Percentiles rank a stretch among this genome's conserved stretches.
Conservation (phyloP, 1,284 basidiomycete genomes). For the Vanrija humicola region DNA sequence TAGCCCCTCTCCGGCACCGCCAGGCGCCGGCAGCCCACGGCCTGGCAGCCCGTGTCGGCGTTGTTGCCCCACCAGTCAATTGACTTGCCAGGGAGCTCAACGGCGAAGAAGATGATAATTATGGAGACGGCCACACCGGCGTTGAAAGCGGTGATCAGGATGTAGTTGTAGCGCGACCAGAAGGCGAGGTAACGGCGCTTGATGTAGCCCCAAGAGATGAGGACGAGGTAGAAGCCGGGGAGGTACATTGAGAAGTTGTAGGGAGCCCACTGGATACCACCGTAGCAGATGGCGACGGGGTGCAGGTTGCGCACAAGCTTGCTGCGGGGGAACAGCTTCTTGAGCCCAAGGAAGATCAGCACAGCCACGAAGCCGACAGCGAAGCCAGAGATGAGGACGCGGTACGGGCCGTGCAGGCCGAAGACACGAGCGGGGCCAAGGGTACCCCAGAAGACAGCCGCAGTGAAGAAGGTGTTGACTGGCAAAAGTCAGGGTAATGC, state of each 20-base stretch:
- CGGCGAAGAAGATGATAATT: slow-evolving; percentile 62
- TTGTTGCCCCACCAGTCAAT: slow-evolving; percentile 65
- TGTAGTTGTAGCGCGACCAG: slow-evolving; percentile 65
- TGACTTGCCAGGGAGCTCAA: slow-evolving; percentile 34
- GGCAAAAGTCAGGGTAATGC: not conserved
- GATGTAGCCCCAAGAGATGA: slow-evolving; percentile 35
- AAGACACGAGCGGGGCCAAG: slow-evolving; percentile 70
- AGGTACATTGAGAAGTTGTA: slow-evolving; percentile 23
- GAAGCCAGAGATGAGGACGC: slow-evolving; percentile 63
- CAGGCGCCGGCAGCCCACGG: slow-evolving; percentile 6
- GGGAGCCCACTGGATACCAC: slow-evolving; percentile 5
- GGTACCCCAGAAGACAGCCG: slow-evolving; percentile 69
- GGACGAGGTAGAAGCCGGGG: not conserved
- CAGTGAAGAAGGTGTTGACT: slow-evolving; percentile 15
- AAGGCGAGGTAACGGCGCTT: slow-evolving; percentile 32
- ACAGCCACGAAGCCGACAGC: slow-evolving; percentile 59
- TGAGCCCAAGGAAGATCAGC: slow-evolving; percentile 47
- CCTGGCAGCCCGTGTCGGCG: slow-evolving; percentile 14
- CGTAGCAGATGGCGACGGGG: slow-evolving; percentile 9
- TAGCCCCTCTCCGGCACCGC: slow-evolving; percentile 13
- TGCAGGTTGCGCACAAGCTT: slow-evolving; percentile 9
- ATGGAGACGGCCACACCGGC: slow-evolving; percentile 60
- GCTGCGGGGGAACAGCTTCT: slow-evolving; percentile 4
- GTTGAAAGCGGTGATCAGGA: slow-evolving; percentile 67
- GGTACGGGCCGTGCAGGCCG: slow-evolving; percentile 59